These are phyloP conservation scores for Pseudopithomyces maydicus DNA, from an alignment of 2,329 filamentous ascomycete species.

Conservation along the genomic window DNA sequence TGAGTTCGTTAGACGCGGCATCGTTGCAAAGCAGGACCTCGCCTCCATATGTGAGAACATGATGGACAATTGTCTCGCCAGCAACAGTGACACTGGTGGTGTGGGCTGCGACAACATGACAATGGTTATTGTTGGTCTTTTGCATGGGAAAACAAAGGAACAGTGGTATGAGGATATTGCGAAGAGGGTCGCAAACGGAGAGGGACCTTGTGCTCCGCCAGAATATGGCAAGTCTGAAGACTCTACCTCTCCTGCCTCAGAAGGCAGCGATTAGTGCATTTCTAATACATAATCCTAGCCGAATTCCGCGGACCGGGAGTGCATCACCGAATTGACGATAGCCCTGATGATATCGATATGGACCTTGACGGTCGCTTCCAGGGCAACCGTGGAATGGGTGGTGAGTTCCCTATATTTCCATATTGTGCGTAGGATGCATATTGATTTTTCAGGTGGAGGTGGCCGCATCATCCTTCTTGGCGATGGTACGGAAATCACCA, in stretches of 20 bases:
- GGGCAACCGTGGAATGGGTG: constrained; percentile 67
- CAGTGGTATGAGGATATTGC: constrained; percentile 98
- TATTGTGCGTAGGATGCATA: constrained; percentile 75
- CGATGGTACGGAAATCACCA: constrained; percentile 90
- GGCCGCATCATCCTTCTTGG: constrained; percentile 93
- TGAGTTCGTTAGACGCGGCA: constrained; percentile 94
- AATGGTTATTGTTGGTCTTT: constrained; percentile 87
- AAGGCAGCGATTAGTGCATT: constrained; percentile 39
- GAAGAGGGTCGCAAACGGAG: constrained; percentile 91
- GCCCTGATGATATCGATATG: constrained; percentile 69
- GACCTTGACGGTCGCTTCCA: constrained; percentile 71
- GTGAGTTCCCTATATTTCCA: constrained; percentile 19
- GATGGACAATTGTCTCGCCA: constrained; percentile 99
- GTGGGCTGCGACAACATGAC: constrained; percentile 99
- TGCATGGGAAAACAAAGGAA: constrained; percentile 91
- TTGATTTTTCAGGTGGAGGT: constrained; percentile 67
- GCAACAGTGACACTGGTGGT: constrained; percentile 96
- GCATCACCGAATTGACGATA: constrained; percentile 57
- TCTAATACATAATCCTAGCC: constrained; percentile 49
- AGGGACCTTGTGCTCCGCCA: constrained; percentile 96
- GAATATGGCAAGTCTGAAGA: constrained; percentile 89
- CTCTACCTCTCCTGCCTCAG: constrained; percentile 40
- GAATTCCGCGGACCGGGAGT: constrained; percentile 58
- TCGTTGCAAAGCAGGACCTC: constrained; percentile 93
- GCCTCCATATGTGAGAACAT: constrained; percentile 98